Percentiles rank a stretch among this genome's conserved stretches.
Evolutionary conservation across 176 grass and related monocot genomes (phyloP).

Genomic region (Echinochloa phyllopogon): DNA sequence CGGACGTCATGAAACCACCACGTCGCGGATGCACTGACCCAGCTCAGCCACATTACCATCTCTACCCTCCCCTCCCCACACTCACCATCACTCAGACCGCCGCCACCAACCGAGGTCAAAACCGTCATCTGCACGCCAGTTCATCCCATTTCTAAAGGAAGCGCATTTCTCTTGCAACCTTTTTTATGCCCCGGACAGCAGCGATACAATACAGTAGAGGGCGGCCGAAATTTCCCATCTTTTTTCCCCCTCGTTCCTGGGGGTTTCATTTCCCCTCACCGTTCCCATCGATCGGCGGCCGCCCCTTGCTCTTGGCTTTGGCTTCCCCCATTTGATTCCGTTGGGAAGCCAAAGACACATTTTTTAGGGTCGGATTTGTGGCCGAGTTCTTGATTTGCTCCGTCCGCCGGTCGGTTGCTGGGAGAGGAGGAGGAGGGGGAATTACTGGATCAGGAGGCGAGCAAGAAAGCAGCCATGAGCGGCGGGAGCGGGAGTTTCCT

Average conservation of each 20-base stretch:
- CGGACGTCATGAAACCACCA: slow-evolving; percentile 39
- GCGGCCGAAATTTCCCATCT: slow-evolving; percentile 37
- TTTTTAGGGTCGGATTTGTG: slow-evolving; percentile 16
- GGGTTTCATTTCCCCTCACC: slow-evolving; percentile 27
- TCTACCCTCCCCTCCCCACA: neutral
- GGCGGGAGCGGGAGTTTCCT: slow-evolving; percentile 63
- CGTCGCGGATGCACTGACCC: slow-evolving; percentile 22
- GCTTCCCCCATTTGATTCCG: slow-evolving; percentile 38
- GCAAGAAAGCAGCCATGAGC: slow-evolving; percentile 52
- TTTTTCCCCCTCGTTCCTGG: neutral
- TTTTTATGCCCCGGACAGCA: slow-evolving; percentile 33
- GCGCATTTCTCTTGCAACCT: slow-evolving; percentile 39
- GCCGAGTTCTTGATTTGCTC: slow-evolving; percentile 21
- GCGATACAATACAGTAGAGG: slow-evolving; percentile 1
- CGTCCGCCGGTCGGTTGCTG: neutral
- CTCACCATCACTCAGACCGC: neutral
- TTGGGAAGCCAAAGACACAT: neutral
- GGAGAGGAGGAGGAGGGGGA: slow-evolving; percentile 16
- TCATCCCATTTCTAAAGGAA: slow-evolving; percentile 17
- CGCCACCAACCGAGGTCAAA: neutral
- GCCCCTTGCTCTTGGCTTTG: slow-evolving; percentile 12
- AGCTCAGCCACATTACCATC: slow-evolving; percentile 49
- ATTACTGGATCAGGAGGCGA: slow-evolving; percentile 1
- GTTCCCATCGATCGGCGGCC: slow-evolving; percentile 38
- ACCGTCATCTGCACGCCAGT: neutral